Conservation (phyloP, 192 early-diverging fungal genomes). For the Coemansia sp. region DNA sequence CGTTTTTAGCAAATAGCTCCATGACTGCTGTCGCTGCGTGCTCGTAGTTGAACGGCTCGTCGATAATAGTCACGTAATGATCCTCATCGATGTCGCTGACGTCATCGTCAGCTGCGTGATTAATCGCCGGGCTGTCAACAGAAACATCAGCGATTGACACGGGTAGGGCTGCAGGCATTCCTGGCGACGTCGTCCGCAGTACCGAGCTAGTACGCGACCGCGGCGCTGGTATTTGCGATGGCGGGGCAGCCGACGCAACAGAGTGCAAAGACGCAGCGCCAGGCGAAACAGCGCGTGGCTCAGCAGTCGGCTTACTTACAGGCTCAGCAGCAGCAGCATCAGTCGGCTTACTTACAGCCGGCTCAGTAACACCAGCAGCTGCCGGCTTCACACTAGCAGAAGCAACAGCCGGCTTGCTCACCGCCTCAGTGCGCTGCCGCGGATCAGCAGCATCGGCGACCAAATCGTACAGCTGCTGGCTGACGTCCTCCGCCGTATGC, state of each 20-base stretch:
- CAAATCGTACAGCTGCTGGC: slow-evolving; percentile 30
- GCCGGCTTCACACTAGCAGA: no score
- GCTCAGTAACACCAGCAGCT: no score
- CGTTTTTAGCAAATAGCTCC: slow-evolving; percentile 64
- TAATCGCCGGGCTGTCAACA: neutral
- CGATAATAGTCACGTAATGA: slow-evolving; percentile 8
- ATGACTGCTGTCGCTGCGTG: slow-evolving; percentile 78
- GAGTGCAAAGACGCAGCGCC: slow-evolving; percentile 21
- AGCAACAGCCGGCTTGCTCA: no score
- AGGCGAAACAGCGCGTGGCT: neutral
- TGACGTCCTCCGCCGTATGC: slow-evolving; percentile 79
- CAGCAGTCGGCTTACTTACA: neutral
- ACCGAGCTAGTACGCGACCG: slow-evolving; percentile 35
- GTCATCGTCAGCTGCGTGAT: neutral
- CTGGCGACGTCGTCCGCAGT: slow-evolving; percentile 2
- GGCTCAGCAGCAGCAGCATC: neutral
- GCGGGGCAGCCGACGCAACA: neutral
- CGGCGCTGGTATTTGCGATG: neutral
- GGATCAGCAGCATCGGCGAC: neutral
- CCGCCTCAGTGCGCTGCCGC: neutral
- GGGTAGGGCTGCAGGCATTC: neutral
- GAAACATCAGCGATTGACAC: no score
- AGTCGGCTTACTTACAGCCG: neutral
- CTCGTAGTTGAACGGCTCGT: slow-evolving; percentile 83
- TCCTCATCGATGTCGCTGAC: neutral